These are phyloP conservation scores for Discostella stelligera DNA, from an alignment of 352 stramenopile genomes.

Conservation along the genomic window DNA sequence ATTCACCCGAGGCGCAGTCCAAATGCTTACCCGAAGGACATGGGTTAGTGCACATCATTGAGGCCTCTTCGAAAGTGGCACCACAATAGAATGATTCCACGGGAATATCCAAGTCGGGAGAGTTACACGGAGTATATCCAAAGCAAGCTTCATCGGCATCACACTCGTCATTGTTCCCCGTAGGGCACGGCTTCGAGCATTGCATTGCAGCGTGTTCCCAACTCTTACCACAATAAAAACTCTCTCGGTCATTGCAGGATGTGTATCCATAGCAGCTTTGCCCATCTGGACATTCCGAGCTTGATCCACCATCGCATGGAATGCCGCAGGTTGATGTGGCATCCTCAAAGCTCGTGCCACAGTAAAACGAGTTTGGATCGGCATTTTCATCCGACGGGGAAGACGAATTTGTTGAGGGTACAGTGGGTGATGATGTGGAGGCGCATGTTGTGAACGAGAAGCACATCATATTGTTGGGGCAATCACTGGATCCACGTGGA, in stretches of 20 bases:
- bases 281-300: slow-evolving; percentile 36
- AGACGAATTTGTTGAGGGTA: background rate
- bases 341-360: slow-evolving; percentile 52
- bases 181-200: slow-evolving; percentile 39
- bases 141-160: slow-evolving; percentile 39
- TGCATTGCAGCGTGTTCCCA: slow-evolving; percentile 47
- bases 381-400: background rate
- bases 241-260: slow-evolving; percentile 47
- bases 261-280: slow-evolving; percentile 57
- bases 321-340: slow-evolving; percentile 40
- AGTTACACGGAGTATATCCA: slow-evolving; percentile 43
- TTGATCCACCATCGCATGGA: slow-evolving; percentile 32
- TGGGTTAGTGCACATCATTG: slow-evolving; percentile 36
- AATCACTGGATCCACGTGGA: slow-evolving; percentile 8
- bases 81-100: slow-evolving; percentile 61
- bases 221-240: slow-evolving; percentile 46
- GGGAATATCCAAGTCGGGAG: slow-evolving; percentile 48
- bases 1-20: slow-evolving; percentile 39
- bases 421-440: background rate
- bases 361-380: slow-evolving; percentile 35
- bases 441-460: slow-evolving; percentile 43
- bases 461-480: slow-evolving; percentile 17
- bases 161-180: slow-evolving; percentile 37
- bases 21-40: slow-evolving; percentile 49
- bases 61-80: slow-evolving; percentile 53